phyloP scores from a whole-genome alignment of 768 basidiomycete species.

The Lentinula guzmanii region DNA sequence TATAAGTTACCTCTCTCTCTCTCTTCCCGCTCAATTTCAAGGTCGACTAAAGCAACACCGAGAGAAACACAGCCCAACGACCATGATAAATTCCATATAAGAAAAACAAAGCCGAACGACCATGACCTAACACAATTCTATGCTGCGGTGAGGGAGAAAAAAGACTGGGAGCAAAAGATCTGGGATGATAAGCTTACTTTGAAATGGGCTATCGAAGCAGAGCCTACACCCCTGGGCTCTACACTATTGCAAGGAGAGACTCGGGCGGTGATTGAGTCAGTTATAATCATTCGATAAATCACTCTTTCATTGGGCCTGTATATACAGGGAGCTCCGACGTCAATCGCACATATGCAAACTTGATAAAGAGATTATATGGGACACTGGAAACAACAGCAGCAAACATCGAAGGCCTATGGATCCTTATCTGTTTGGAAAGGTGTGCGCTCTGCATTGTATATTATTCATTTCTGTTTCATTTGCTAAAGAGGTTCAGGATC shows the following conservation, averaged over 20 bases:
- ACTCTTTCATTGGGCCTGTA: too few relatives aligned
- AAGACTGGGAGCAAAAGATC: not conserved
- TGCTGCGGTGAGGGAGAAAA: not conserved
- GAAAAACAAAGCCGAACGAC: not conserved
- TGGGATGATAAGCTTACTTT: not conserved
- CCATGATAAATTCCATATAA: too few relatives aligned
- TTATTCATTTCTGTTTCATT: not conserved
- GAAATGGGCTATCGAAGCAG: slow-evolving; percentile 2
- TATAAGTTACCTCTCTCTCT: too few relatives aligned
- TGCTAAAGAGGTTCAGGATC: slow-evolving; percentile 9
- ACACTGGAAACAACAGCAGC: not conserved
- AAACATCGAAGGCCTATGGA: not conserved
- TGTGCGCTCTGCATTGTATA: not conserved
- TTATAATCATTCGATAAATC: not conserved
- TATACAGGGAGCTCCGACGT: not conserved
- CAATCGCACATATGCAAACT: not conserved
- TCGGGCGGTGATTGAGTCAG: not conserved
- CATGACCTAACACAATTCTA: not conserved
- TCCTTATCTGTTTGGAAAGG: slow-evolving; percentile 11
- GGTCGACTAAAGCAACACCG: too few relatives aligned
- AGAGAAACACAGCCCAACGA: too few relatives aligned
- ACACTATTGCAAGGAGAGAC: not conserved
- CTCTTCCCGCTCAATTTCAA: too few relatives aligned
- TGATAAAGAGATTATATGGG: not conserved
- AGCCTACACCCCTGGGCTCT: not conserved